These are phyloP conservation scores for Amesomyces nigricolor DNA, from an alignment of 2,329 filamentous ascomycete genomes.

Conservation along the genomic window DNA sequence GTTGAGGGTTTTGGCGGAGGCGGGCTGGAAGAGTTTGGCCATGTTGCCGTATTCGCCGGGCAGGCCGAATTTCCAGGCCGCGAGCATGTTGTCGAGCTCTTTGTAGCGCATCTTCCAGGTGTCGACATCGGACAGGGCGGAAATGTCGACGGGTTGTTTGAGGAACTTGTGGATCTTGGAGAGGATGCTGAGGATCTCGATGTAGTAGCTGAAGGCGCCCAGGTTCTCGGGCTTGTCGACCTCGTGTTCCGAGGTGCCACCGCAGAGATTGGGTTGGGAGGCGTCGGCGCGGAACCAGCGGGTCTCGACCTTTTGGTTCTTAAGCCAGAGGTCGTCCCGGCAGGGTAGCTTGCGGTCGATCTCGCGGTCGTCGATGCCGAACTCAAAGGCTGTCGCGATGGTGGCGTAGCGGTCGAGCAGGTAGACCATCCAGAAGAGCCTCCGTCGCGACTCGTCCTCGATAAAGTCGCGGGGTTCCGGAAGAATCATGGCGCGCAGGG, in stretches of 20 bases:
- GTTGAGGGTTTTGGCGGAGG: slow-evolving; percentile 63
- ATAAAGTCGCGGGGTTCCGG: slow-evolving; percentile 80
- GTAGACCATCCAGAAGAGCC: slow-evolving; percentile 94
- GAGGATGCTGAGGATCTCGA: slow-evolving; percentile 82
- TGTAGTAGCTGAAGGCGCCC: slow-evolving; percentile 82
- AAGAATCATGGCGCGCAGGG: slow-evolving; percentile 75
- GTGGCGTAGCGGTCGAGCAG: slow-evolving; percentile 85
- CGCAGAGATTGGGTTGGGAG: slow-evolving; percentile 23
- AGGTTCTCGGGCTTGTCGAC: slow-evolving; percentile 72
- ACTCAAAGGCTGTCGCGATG: slow-evolving; percentile 86
- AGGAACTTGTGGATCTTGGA: slow-evolving; percentile 84
- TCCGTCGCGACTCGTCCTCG: slow-evolving; percentile 78
- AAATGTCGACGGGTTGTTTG: slow-evolving; percentile 84
- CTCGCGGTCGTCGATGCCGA: slow-evolving; percentile 81
- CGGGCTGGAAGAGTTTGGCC: slow-evolving; percentile 67
- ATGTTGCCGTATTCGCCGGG: slow-evolving; percentile 82
- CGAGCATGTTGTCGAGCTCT: slow-evolving; percentile 73
- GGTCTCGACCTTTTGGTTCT: slow-evolving; percentile 78
- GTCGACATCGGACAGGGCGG: slow-evolving; percentile 76
- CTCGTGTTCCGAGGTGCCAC: slow-evolving; percentile 49
- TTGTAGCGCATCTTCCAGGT: slow-evolving; percentile 85
- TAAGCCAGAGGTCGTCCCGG: slow-evolving; percentile 77
- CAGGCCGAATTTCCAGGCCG: slow-evolving; percentile 76
- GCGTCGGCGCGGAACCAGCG: slow-evolving; percentile 65
- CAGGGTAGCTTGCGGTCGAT: slow-evolving; percentile 84